Evolutionary conservation across 208 protist species (phyloP), one percentile per base, ranked within the genome.

Genomic region (Tritrichomonas foetus): DNA sequence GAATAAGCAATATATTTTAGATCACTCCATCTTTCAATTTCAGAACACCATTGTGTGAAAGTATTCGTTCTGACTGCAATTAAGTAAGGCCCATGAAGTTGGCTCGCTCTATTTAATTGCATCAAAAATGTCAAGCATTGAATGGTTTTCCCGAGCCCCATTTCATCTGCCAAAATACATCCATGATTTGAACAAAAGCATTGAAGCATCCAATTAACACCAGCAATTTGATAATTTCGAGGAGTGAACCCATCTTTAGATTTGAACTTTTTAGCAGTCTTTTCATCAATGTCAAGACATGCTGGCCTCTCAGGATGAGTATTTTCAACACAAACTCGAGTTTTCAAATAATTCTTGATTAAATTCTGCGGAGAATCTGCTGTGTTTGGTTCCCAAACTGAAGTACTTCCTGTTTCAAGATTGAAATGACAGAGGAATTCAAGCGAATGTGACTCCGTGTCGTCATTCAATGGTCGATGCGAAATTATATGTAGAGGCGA

Each of bases 121-220:
- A 50, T 94, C 1, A 94, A 75, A 84, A 80, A 78, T 14, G 57
- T 30, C 2, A 96, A 53, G 0, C 82, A 94, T 84, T 96, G 94
- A 8, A 95, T 89, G 2, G 95, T 96, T 93, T 96, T 96, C 20
- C 95, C 95, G 20, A 96, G 82, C 16, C 95, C 95, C 95, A 96
- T 96, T 74, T 96, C 95, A 47, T 96, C 95, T 1, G 95, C 95
- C 8, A 96, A 84, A 39, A 89, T 89, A n/a, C 78, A 89, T 0
- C 78, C 78, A 50, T 89, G 78, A 36, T 89, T 89, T 13, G 78
- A 13, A 57, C 78, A 89, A 50, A 89, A 89, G 27, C 78, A 89
- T 53, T 44, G 27, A 36, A 89, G 78, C 47, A 89, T 57, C 78
- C 78, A 89, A 39, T 89, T 89, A 47, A 57, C 30, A 11, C 78